Base-by-base conservation (phyloP, 2,329 filamentous ascomycete species). In the Xylogone sp. region DNA sequence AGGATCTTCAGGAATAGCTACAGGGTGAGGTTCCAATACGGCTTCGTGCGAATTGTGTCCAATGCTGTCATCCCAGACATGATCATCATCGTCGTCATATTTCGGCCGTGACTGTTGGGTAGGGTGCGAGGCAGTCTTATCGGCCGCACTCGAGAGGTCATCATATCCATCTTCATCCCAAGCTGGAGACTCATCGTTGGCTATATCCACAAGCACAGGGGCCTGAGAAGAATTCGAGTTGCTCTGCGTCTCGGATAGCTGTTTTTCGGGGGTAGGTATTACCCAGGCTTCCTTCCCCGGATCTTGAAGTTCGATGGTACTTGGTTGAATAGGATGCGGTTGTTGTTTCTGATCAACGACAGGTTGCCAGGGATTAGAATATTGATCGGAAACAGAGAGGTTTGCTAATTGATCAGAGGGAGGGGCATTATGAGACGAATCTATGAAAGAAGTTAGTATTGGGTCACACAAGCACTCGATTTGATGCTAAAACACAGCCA, bases 351-450 rank as follows among this genome's bases (percentile, higher is more conserved):
- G 52, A 27, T 59, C 50, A 16, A 58, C 44, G 27, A 53, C 53
- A 21, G 64, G 59, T 44, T 65, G 61, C 65, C 64, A 67, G 39
- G 65, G 64, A 54, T 67, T 67, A 31, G 60, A 56, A 21, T 42
- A 60, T 21, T 59, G 53, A 42, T 62, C 59, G 16, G 53, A 55
- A 9, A 65, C 45, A 2, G 62, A 59, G 7, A 63, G 55, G 3
- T 58, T 58, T 2, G 58, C 53, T 24, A 66, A 56, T 50, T 65
- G 50, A 22, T 60, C 48, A 3, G 56, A 42, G 31, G 57, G 55
- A 43, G 50, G 50, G 7, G 46, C 21, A 42, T 27, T 5, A 10
- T 27, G 24, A 27, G 24, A 27, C 10, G 5, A 10, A 27, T 45
- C 56, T 59, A 19, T 4, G 46, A 20, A 7, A 20, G 42, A 52